phyloP scores from a whole-genome alignment of 2,329 filamentous ascomycete genomes.

The Gaeumannomyces sp. region DNA sequence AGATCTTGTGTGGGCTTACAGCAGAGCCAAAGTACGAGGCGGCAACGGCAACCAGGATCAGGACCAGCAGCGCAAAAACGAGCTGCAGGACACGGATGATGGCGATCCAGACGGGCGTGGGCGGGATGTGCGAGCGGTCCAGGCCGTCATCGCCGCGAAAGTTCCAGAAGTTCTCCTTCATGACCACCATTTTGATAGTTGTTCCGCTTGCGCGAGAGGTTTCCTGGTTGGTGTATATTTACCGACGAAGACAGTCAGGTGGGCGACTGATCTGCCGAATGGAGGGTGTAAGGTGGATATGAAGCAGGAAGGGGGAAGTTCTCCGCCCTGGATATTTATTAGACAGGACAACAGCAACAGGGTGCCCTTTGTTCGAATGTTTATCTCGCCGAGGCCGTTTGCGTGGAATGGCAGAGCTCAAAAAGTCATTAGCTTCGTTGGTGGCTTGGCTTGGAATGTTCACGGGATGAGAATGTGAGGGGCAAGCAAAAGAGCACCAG shows the following conservation, averaged over 20 bases:
- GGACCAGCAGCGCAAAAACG: conserved; percentile 7
- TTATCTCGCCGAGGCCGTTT: neutral
- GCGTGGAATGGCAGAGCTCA: neutral
- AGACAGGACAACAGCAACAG: neutral
- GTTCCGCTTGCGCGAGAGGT: neutral
- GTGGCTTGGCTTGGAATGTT: neutral
- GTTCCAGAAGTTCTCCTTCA: conserved; percentile 11
- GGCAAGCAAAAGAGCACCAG: neutral
- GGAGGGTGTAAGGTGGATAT: neutral
- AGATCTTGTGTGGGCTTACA: neutral
- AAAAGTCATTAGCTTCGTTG: neutral
- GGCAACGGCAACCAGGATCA: conserved; percentile 6
- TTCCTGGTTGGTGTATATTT: neutral
- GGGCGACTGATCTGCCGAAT: too few relatives aligned
- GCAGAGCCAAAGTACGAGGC: neutral
- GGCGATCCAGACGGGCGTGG: conserved; percentile 16
- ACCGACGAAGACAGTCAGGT: neutral
- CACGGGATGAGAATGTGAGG: neutral
- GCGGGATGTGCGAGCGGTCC: conserved; percentile 15
- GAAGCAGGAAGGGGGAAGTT: neutral
- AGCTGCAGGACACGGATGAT: conserved; percentile 16
- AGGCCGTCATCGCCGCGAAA: conserved; percentile 12
- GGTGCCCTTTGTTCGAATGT: neutral
- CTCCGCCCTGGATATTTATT: neutral
- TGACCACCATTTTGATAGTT: conserved; percentile 4